These are phyloP conservation scores for Xylaria arbuscula DNA, from an alignment of 2,329 filamentous ascomycete genomes.

Conservation along the genomic window DNA sequence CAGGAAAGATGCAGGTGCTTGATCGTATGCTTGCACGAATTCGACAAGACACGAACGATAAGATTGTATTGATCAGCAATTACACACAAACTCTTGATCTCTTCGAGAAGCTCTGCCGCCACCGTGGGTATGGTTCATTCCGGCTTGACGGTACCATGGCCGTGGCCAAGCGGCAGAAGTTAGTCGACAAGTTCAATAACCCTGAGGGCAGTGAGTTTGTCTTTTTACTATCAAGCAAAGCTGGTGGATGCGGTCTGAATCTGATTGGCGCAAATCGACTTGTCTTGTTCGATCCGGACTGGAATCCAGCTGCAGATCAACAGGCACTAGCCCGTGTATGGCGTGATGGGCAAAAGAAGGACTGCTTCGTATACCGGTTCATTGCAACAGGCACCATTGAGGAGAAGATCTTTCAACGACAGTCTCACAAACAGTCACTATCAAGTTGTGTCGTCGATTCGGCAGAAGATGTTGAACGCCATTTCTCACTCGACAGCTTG, in stretches of 20 bases:
- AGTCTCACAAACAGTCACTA: constrained; percentile 96
- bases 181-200: constrained; percentile 98
- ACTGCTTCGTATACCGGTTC: constrained; percentile 99
- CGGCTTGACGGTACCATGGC: constrained; percentile 98
- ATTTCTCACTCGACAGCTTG: constrained; percentile 91
- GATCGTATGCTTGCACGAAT: constrained; percentile 97
- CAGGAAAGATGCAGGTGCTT: constrained; percentile 98
- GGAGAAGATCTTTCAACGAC: constrained; percentile 98
- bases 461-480: constrained; percentile 94
- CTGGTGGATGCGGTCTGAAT: constrained; percentile 91
- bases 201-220: constrained; percentile 90
- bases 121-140: constrained; percentile 84
- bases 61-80: constrained; percentile 98
- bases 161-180: constrained; percentile 94
- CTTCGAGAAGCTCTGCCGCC: constrained; percentile 90
- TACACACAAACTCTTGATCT: constrained; percentile 97
- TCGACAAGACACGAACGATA: constrained; percentile 95
- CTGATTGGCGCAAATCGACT: constrained; percentile 83
- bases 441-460: constrained; percentile 97
- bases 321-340: constrained; percentile 97
- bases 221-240: constrained; percentile 96
- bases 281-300: constrained; percentile 94
- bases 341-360: constrained; percentile 99
- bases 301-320: constrained; percentile 98
- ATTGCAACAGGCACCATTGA: constrained; percentile 98